Base-by-base conservation (phyloP, 2,329 filamentous ascomycete genomes). In the Seiridium unicorne region DNA sequence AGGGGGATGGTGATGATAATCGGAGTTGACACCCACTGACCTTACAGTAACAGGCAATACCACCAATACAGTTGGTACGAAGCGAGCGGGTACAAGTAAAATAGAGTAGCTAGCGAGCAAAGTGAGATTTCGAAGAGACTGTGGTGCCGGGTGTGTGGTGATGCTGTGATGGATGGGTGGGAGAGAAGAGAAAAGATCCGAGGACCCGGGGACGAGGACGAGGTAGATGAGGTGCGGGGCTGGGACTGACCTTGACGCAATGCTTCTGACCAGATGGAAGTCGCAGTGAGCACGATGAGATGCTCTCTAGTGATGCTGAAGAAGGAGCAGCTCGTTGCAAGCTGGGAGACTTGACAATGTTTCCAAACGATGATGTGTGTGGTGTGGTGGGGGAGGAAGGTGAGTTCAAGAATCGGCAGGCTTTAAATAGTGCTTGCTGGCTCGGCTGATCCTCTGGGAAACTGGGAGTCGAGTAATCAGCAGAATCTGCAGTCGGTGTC, bases 51-150 rank as follows among this genome's bases (percentile, higher is more conserved):
- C 64, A 61, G 70, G 62, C 69, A 64, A 69, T 68, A 67, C 64
- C 70, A 66, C 81, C 81, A 83, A 79, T 79, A 77, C 76, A 74
- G 72, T 26, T 77, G 77, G 76, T 72, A 79, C 79, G 77, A 82
- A 85, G 81, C 78, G 80, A 84, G 79, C 72, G 78, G 73, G 73
- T 70, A 76, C 77, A 80, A 81, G 78, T 80, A 81, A 81, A 79
- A 84, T 83, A 79, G 81, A 80, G 79, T 79, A 83, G 81, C 79
- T 84, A 84, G 80, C 77, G 74, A 83, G 81, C 83, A 84, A 85
- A 78, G 81, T 81, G 79, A 73, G 74, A 67, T 71, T 71, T 72
- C 71, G 73, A 78, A 79, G 77, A 78, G 77, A 77, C 69, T 74
- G 75, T 72, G 72, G 69, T 55, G 49, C 44, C 51, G 51, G 51